Conservation (phyloP, 768 basidiomycete species). For the Boletus reticuloceps region DNA sequence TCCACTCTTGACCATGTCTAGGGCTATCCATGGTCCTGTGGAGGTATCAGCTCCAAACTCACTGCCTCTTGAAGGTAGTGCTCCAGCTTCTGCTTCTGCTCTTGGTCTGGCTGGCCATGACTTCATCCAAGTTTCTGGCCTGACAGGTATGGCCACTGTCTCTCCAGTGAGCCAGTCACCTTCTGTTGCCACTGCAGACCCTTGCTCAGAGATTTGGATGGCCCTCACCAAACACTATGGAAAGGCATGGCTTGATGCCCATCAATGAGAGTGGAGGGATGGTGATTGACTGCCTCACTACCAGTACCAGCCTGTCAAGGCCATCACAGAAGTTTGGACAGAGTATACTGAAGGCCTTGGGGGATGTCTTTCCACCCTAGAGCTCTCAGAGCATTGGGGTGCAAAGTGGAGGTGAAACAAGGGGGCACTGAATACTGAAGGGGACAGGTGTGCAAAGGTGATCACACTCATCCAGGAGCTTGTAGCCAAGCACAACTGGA, state of each 20-base stretch:
- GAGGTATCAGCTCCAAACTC: too few relatives aligned
- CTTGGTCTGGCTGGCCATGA: too few relatives aligned
- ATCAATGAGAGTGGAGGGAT: slow-evolving; percentile 25
- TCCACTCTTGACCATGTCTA: too few relatives aligned
- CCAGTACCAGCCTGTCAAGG: slow-evolving; percentile 1
- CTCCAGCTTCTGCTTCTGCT: too few relatives aligned
- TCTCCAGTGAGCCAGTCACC: too few relatives aligned
- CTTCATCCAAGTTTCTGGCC: too few relatives aligned
- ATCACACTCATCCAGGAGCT: not conserved
- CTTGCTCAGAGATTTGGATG: not conserved
- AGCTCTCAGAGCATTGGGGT: slow-evolving; percentile 1
- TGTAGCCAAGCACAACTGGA: not conserved
- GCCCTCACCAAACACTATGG: not conserved
- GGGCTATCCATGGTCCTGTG: too few relatives aligned
- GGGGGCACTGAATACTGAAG: not conserved
- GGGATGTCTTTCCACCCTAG: slow-evolving; percentile 17
- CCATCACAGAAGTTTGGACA: slow-evolving; percentile 28
- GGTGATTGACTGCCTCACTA: slow-evolving; percentile 28
- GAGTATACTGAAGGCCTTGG: slow-evolving; percentile 30
- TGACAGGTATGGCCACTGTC: too few relatives aligned
- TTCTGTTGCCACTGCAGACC: not conserved
- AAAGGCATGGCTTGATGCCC: slow-evolving; percentile 11
- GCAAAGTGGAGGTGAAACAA: not conserved
- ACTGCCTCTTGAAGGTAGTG: too few relatives aligned
- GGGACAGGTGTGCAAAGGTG: not conserved